Evolutionary conservation across 2,329 filamentous ascomycete species (phyloP).

Genomic region (Beauveria australis): DNA sequence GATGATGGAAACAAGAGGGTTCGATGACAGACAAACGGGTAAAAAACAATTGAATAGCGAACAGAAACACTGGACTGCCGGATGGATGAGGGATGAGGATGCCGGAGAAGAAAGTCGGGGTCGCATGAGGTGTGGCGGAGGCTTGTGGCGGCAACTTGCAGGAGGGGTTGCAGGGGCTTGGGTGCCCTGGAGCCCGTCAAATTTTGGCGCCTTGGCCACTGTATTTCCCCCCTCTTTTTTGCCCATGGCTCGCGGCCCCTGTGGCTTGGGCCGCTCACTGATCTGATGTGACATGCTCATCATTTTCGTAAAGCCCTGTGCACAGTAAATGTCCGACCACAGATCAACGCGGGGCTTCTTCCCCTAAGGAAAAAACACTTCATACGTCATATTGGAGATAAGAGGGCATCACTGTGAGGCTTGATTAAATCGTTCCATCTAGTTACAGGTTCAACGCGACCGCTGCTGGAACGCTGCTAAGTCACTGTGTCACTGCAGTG

Average conservation of each 20-base stretch:
- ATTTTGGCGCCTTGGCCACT: background rate
- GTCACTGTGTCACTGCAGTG: background rate
- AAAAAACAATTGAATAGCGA: background rate
- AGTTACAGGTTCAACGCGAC: background rate
- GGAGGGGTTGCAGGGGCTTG: background rate
- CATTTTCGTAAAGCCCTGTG: too few relatives aligned
- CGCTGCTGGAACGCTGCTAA: background rate
- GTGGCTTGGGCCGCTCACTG: background rate
- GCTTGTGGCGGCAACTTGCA: background rate
- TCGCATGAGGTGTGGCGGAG: slow-evolving; percentile 8
- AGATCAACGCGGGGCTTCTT: too few relatives aligned
- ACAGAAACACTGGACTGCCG: background rate
- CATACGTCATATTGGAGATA: too few relatives aligned
- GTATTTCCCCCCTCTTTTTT: background rate
- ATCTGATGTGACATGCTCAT: background rate
- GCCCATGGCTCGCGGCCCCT: background rate
- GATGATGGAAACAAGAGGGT: background rate
- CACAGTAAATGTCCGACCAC: too few relatives aligned
- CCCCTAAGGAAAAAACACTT: too few relatives aligned
- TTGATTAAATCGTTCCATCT: background rate
- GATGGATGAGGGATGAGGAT: background rate
- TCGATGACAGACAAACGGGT: background rate
- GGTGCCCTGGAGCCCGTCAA: background rate
- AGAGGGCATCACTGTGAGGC: too few relatives aligned
- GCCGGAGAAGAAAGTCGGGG: background rate